Conservation (phyloP, 208 protist genomes). For the Herpetomonas tarakana region DNA sequence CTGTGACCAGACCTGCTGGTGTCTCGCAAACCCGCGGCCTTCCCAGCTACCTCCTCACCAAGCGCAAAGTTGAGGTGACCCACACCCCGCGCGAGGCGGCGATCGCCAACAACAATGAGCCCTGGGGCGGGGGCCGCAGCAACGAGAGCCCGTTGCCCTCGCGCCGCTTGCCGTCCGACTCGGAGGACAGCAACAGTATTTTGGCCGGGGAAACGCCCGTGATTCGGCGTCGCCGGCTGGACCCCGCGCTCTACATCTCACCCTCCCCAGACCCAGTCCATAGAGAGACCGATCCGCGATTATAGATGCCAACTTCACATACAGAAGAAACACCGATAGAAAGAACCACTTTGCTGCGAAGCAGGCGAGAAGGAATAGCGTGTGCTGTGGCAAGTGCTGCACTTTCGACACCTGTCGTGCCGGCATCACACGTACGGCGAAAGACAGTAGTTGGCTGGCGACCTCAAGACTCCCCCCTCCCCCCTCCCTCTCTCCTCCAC, state of each 20-base stretch:
- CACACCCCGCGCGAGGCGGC: background rate
- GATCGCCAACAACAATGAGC: background rate
- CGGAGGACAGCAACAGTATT: constrained; percentile 14
- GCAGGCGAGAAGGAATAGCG: too few species aligned
- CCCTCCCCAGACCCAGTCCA: constrained; percentile 30
- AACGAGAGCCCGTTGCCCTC: background rate
- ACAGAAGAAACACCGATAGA: background rate
- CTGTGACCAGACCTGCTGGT: too few species aligned
- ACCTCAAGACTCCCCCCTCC: too few species aligned
- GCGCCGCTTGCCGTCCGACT: background rate
- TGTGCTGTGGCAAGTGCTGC: background rate
- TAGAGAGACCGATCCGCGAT: background rate
- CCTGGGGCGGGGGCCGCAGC: too few species aligned
- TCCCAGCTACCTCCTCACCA: constrained; percentile 38
- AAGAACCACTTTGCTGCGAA: too few species aligned
- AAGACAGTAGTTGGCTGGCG: too few species aligned
- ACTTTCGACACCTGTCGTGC: too few species aligned
- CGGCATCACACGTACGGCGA: too few species aligned
- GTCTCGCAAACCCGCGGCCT: too few species aligned
- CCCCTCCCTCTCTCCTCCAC: too few species aligned
- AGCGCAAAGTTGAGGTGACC: constrained; percentile 10
- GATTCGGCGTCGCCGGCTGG: constrained; percentile 19
- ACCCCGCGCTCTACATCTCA: constrained; percentile 19
- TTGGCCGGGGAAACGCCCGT: constrained; percentile 37
- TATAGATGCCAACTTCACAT: constrained; percentile 3